These are phyloP conservation scores for Kockiozyma suomiensis DNA, from an alignment of 805 yeast genomes.

Conservation along the genomic window DNA sequence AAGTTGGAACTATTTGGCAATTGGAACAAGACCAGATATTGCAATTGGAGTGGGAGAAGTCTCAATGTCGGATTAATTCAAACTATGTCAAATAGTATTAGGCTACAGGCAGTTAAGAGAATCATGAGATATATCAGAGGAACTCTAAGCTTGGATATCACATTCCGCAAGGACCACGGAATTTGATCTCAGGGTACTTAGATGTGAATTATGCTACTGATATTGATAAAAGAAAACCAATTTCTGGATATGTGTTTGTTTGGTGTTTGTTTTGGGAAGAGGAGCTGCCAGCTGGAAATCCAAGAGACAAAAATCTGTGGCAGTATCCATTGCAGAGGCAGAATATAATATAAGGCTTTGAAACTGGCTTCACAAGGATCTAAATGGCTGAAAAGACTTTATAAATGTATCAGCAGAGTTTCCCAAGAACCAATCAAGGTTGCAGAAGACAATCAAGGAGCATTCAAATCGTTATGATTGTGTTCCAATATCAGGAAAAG, in stretches of 20 bases:
- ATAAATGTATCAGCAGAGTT: too few relatives aligned
- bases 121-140: too few relatives aligned
- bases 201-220: not conserved
- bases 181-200: not conserved
- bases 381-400: too few relatives aligned
- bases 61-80: not conserved
- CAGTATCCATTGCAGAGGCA: not conserved
- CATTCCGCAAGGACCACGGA: not conserved
- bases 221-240: not conserved
- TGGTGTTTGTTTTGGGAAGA: too few relatives aligned
- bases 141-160: too few relatives aligned
- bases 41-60: too few relatives aligned
- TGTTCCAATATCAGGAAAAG: too few relatives aligned
- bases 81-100: not conserved
- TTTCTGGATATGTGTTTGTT: not conserved
- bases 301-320: not conserved
- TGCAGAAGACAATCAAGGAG: too few relatives aligned
- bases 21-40: not conserved
- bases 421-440: too few relatives aligned
- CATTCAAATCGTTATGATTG: too few relatives aligned
- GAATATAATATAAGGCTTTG: too few relatives aligned
- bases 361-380: too few relatives aligned
- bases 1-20: not conserved
- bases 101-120: not conserved
- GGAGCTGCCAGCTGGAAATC: not conserved